Conservation (phyloP, 2,329 filamentous ascomycete species). For the Pseudogymnoascus sp. region DNA sequence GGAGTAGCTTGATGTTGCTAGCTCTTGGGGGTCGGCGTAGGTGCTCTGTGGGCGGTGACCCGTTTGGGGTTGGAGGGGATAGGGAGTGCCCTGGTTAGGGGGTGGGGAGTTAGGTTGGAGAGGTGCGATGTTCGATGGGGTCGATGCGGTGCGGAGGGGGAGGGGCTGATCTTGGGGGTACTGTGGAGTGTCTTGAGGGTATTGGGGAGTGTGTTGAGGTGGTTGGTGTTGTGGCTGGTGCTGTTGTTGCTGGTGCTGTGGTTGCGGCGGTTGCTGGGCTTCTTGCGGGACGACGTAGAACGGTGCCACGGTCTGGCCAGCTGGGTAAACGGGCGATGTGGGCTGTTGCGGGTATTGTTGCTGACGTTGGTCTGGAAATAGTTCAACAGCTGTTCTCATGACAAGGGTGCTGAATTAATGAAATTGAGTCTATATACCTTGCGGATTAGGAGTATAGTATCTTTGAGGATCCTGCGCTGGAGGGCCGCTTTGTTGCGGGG, state of each 20-base stretch:
- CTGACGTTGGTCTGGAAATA: constrained; percentile 27
- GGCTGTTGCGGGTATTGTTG: constrained; percentile 40
- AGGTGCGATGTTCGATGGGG: constrained; percentile 18
- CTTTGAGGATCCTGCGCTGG: constrained; percentile 53
- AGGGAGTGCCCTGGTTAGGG: constrained; percentile 40
- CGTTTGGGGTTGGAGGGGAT: constrained; percentile 35
- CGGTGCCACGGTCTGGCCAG: constrained; percentile 45
- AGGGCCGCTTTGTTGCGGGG: constrained; percentile 28
- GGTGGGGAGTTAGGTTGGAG: constrained; percentile 46
- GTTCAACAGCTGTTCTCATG: constrained; percentile 11
- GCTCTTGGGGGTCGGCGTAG: constrained; percentile 66
- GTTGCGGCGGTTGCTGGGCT: constrained; percentile 29
- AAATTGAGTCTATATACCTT: constrained; percentile 20
- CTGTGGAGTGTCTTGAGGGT: constrained; percentile 44
- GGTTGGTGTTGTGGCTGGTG: constrained; percentile 44
- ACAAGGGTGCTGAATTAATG: neutral
- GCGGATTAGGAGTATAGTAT: constrained; percentile 58
- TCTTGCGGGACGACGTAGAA: constrained; percentile 56
- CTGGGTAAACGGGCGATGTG: constrained; percentile 44
- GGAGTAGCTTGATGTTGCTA: constrained; percentile 69
- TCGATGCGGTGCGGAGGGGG: constrained; percentile 24
- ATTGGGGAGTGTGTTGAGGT: constrained; percentile 44
- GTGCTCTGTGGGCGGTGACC: constrained; percentile 56
- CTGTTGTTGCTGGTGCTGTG: constrained; percentile 27
- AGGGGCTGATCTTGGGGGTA: constrained; percentile 39